Evolutionary conservation across 768 basidiomycete genomes (phyloP), one percentile per base, ranked within the genome.

Genomic region (Tubosaeta sp.): DNA sequence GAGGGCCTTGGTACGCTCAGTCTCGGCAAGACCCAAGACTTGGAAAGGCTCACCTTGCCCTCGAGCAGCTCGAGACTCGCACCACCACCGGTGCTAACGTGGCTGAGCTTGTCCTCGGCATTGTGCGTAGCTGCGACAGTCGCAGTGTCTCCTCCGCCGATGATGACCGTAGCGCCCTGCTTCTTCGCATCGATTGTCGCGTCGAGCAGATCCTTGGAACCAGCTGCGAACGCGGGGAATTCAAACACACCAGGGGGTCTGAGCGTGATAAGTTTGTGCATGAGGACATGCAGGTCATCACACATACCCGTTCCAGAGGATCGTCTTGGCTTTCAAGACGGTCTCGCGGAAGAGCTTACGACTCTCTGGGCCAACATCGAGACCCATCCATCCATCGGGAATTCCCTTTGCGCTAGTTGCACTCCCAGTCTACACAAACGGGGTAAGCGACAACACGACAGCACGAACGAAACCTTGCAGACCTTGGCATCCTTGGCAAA

Each of bases 161-260:
- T 86, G 61, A 99, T 97, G 56, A 99, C 95, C 7, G 86, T 89
- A 10, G 92, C 77, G 22, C 94, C 94, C 21, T 83, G 81, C 66
- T 83, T 69, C 45, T 92, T 91, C 24, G 94, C 94, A 61, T 92
- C 85, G 61, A 95, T 80, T 62, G 81, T 83, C 27, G 90, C 92
- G 44, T 91, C 83, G 22, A 98, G 83, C 38, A 96, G 83, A 11
- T 84, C 71, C 64, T 83, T 81, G 5, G 94, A 96, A 36, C 94
- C 94, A 31, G 73, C 75, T 0, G 94, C 87, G 62, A 99, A 99
- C 18, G 83, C 82, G 34, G 90, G 83, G 77, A 96, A 95, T 71
- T 99, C 95, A 69, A 99, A 99, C 34, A 99, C 95, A 60, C 95
- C 95, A 31, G 94, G 87, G 36, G 96, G 95, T 32, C 95, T 97